phyloP scores from a whole-genome alignment of 345 rosid genomes.

The Cochlearia excelsa region DNA sequence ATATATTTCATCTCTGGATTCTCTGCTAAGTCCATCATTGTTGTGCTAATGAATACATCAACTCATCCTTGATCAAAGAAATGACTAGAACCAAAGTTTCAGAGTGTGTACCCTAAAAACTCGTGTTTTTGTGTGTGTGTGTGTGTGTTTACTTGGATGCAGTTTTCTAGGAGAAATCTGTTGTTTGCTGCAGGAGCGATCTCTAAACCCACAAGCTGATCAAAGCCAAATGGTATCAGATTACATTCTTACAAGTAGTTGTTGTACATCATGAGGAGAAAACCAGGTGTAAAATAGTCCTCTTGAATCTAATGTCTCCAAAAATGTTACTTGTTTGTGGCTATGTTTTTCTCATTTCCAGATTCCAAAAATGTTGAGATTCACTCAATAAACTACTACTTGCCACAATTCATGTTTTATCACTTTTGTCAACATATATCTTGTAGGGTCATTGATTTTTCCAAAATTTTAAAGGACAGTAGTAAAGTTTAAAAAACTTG shows the following conservation, averaged over 20 bases:
- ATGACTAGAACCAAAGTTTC: conserved; percentile 4
- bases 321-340: conserved; percentile 8
- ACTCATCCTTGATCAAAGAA: neutral
- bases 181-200: conserved; percentile 83
- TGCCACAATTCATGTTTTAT: no score
- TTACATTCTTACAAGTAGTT: conserved; percentile 11
- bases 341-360: conserved; percentile 1
- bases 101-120: conserved; percentile 6
- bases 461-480: no score
- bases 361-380: conserved; percentile 17
- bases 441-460: no score
- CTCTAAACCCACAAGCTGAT: conserved; percentile 45
- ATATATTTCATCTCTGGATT: neutral
- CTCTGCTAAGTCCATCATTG: neutral
- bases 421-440: no score
- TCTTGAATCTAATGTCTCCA: conserved; percentile 15
- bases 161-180: conserved; percentile 88
- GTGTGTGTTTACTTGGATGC: conserved; percentile 22
- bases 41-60: neutral
- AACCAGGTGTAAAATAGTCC: conserved; percentile 21
- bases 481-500: no score
- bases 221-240: conserved; percentile 6
- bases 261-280: conserved; percentile 19
- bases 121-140: neutral
- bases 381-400: neutral